Evolutionary conservation across 1,284 basidiomycete genomes (phyloP).

Genomic region (Cryptococcus jaspeensis): DNA sequence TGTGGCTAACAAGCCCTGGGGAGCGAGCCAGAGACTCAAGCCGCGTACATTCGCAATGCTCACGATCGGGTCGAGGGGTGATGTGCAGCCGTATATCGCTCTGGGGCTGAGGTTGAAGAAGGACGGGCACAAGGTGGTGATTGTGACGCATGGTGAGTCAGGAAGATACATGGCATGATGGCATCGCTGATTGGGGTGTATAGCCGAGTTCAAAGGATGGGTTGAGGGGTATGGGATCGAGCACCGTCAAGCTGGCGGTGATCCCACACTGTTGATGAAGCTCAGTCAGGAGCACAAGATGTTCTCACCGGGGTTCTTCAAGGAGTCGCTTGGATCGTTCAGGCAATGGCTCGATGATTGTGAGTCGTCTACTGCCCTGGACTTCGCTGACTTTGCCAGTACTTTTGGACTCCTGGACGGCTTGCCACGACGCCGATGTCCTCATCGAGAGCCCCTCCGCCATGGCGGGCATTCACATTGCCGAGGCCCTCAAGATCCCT

Average conservation of each 20-base stretch:
- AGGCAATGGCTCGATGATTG: slow-evolving; percentile 72
- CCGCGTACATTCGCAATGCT: slow-evolving; percentile 48
- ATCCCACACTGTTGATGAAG: slow-evolving; percentile 66
- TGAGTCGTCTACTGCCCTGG: slow-evolving; percentile 42
- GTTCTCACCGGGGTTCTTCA: slow-evolving; percentile 80
- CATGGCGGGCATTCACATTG: slow-evolving; percentile 78
- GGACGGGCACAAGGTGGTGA: slow-evolving; percentile 58
- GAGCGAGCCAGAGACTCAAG: slow-evolving; percentile 21
- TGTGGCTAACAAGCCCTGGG: slow-evolving; percentile 42
- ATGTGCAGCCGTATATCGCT: slow-evolving; percentile 57
- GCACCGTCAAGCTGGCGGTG: slow-evolving; percentile 71
- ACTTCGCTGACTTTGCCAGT: slow-evolving; percentile 50
- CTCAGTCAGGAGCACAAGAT: slow-evolving; percentile 62
- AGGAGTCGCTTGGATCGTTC: slow-evolving; percentile 66
- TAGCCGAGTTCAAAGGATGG: slow-evolving; percentile 61
- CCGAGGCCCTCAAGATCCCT: slow-evolving; percentile 69
- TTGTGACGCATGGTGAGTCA: slow-evolving; percentile 59
- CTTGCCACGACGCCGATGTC: slow-evolving; percentile 70
- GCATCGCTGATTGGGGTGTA: slow-evolving; percentile 4
- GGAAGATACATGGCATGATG: neutral
- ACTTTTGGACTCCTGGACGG: slow-evolving; percentile 66
- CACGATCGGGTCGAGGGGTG: slow-evolving; percentile 55
- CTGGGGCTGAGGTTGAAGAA: slow-evolving; percentile 53
- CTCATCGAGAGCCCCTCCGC: slow-evolving; percentile 66
- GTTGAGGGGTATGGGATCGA: slow-evolving; percentile 65